phyloP scores from a whole-genome alignment of 306 rosid species.

The Acacia crassicarpa region DNA sequence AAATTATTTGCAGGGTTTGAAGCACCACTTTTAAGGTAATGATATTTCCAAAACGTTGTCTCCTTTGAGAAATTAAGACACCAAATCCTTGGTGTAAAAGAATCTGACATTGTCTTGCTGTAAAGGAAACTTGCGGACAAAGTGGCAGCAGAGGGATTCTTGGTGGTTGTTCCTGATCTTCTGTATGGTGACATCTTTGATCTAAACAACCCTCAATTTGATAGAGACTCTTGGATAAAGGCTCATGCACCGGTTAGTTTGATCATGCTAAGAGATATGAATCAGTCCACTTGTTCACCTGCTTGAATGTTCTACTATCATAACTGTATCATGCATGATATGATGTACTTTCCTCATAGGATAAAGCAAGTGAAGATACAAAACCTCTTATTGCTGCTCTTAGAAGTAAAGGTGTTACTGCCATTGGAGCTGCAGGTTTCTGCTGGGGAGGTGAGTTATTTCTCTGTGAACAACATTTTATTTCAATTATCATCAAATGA shows the following conservation, averaged over 20 bases:
- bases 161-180: constrained; percentile 70
- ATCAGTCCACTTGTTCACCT: neutral
- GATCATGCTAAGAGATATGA: neutral
- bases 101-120: constrained; percentile 21
- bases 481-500: neutral
- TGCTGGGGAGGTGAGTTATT: constrained; percentile 64
- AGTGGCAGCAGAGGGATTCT: constrained; percentile 51
- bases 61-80: neutral
- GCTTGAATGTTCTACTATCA: neutral
- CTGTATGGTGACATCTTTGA: constrained; percentile 44
- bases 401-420: constrained; percentile 50
- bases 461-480: neutral
- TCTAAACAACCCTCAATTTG: constrained; percentile 33
- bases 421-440: constrained; percentile 62
- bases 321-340: neutral
- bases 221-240: constrained; percentile 32
- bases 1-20: constrained; percentile 54
- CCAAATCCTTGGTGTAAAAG: neutral
- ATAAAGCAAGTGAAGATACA: constrained; percentile 51
- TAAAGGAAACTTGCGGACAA: constrained; percentile 68
- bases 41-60: neutral
- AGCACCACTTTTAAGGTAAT: constrained; percentile 59
- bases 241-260: constrained; percentile 49
- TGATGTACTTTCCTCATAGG: constrained; percentile 32
- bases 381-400: constrained; percentile 52